Evolutionary conservation across 1,139 yeast genomes (phyloP).

Genomic region (Blastobotrys proliferans): DNA sequence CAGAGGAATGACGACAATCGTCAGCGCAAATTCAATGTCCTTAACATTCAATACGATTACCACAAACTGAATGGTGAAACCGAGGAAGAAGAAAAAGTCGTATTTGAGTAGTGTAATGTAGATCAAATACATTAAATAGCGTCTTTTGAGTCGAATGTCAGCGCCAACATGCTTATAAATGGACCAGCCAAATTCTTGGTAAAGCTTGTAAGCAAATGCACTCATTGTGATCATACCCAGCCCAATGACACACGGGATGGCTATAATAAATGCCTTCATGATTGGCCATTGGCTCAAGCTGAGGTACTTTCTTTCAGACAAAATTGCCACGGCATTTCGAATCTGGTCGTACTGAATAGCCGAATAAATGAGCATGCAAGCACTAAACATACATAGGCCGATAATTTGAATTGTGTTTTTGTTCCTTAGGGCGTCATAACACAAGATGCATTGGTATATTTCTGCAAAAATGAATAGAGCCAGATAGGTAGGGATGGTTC

Average conservation of each 20-base stretch:
- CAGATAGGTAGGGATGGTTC: slow-evolving; percentile 36
- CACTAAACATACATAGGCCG: slow-evolving; percentile 44
- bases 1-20: slow-evolving; percentile 48
- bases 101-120: slow-evolving; percentile 41
- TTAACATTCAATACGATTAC: slow-evolving; percentile 45
- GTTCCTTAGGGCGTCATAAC: slow-evolving; percentile 43
- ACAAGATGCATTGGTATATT: slow-evolving; percentile 40
- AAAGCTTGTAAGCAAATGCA: slow-evolving; percentile 37
- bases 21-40: slow-evolving; percentile 48
- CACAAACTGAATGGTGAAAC: slow-evolving; percentile 51
- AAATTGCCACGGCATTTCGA: slow-evolving; percentile 28
- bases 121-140: slow-evolving; percentile 42
- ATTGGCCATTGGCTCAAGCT: slow-evolving; percentile 32
- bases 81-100: slow-evolving; percentile 50
- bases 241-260: slow-evolving; percentile 45
- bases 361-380: slow-evolving; percentile 49
- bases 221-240: slow-evolving; percentile 39
- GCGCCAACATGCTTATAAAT: slow-evolving; percentile 52
- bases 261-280: slow-evolving; percentile 41
- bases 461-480: slow-evolving; percentile 47
- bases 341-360: slow-evolving; percentile 50
- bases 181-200: slow-evolving; percentile 48
- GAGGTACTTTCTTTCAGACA: slow-evolving; percentile 32
- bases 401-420: slow-evolving; percentile 42
- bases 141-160: slow-evolving; percentile 40